A percentile compares a stretch with the other conserved stretches of the same genome.
Evolutionary conservation across 345 rosid species (phyloP).

Genomic region (Turritis glabra): DNA sequence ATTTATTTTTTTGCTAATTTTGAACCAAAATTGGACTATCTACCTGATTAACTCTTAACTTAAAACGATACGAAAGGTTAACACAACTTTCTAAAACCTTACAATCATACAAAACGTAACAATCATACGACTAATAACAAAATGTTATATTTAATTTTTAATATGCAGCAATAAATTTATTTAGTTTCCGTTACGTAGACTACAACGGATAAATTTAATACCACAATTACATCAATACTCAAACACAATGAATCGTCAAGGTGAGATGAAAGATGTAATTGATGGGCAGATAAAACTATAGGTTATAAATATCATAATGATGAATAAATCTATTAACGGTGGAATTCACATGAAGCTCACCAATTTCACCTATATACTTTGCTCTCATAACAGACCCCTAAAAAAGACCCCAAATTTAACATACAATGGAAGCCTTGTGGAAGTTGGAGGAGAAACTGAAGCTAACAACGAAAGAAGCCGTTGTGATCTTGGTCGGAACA

Average conservation of each 20-base stretch:
- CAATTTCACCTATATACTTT: constrained; percentile 26
- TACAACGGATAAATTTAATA: constrained; percentile 21
- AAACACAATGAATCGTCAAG: neutral
- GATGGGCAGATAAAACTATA: neutral
- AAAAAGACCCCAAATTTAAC: neutral
- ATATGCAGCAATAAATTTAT: neutral
- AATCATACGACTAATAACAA: constrained; percentile 7
- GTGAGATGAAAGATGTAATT: neutral
- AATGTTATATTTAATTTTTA: neutral
- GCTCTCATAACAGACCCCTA: neutral
- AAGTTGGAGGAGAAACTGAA: constrained; percentile 63
- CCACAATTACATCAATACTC: neutral
- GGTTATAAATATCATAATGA: constrained; percentile 19
- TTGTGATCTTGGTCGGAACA: constrained; percentile 49
- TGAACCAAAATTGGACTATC: no score
- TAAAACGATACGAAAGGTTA: neutral
- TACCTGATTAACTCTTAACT: neutral
- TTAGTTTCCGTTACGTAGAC: neutral
- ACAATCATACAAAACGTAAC: neutral
- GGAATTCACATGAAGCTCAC: constrained; percentile 55
- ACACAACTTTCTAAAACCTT: neutral
- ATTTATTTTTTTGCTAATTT: neutral
- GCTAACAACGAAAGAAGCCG: constrained; percentile 55
- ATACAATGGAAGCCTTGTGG: constrained; percentile 72
- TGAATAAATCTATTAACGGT: constrained; percentile 42